These are phyloP conservation scores for Pachysandra terminalis DNA, from an alignment of 164 flowering plant genomes.

Conservation along the genomic window DNA sequence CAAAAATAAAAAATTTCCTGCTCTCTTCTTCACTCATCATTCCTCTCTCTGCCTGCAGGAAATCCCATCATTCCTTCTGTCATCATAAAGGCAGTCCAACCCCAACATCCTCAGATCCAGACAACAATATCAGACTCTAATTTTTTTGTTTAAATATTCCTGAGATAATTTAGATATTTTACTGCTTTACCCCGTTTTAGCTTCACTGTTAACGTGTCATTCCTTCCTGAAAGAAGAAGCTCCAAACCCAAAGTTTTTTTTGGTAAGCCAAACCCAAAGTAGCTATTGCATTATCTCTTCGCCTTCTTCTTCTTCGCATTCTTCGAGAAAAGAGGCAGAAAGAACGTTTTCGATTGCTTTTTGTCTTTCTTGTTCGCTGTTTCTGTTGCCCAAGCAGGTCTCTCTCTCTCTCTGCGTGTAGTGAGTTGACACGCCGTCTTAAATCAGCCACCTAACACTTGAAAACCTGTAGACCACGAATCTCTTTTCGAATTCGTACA, in stretches of 20 bases:
- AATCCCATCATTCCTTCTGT: not conserved
- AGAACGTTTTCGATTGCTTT: constrained; percentile 9
- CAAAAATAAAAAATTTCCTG: too few species aligned
- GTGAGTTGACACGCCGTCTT: not conserved
- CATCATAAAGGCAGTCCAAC: not conserved
- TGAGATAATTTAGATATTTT: too few species aligned
- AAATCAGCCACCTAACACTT: not conserved
- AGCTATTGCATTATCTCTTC: not conserved
- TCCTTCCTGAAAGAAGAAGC: not conserved
- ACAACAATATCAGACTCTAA: not conserved
- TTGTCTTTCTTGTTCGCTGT: constrained; percentile 4
- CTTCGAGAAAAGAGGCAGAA: constrained; percentile 1
- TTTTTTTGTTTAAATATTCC: too few species aligned
- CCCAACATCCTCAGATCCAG: too few species aligned
- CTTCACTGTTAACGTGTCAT: constrained; percentile 7
- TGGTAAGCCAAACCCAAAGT: not conserved
- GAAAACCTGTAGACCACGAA: not conserved
- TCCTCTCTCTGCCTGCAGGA: not conserved
- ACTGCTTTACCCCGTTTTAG: not conserved
- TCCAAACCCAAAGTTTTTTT: too few species aligned
- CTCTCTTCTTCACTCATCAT: not conserved
- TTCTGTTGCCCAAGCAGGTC: not conserved
- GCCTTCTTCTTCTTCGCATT: not conserved
- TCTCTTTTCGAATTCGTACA: not conserved
- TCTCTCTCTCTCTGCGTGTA: not conserved